Percentiles rank a stretch among this genome's conserved stretches.
Evolutionary conservation across 2,329 filamentous ascomycete species (phyloP).

Genomic region (Cordyceps sp.): DNA sequence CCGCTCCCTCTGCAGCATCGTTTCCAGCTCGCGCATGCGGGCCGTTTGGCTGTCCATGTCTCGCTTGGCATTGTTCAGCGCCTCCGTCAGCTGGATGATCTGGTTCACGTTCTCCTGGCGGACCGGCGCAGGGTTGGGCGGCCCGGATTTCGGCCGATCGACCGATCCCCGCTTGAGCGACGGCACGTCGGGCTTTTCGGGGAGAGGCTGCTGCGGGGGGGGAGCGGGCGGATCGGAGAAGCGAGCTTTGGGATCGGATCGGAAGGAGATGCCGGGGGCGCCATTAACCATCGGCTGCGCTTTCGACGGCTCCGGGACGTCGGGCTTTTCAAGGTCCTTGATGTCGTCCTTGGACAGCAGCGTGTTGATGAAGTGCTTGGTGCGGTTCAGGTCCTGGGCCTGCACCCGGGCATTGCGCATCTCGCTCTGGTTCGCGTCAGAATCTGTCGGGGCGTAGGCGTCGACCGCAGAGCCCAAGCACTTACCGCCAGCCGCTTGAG

Average conservation of each 20-base stretch:
- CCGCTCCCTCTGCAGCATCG: conserved; percentile 58
- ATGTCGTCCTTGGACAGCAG: conserved; percentile 57
- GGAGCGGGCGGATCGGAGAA: conserved; percentile 91
- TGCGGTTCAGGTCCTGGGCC: conserved; percentile 67
- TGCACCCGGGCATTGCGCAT: conserved; percentile 83
- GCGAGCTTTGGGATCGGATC: conserved; percentile 61
- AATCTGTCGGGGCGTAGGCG: too few species aligned
- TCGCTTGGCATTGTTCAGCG: conserved; percentile 65
- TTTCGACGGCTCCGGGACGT: conserved; percentile 30
- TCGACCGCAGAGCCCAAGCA: not conserved
- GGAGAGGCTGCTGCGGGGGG: conserved; percentile 80
- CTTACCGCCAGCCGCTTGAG: conserved; percentile 43
- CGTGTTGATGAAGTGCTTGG: conserved; percentile 63
- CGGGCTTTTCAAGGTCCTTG: conserved; percentile 38
- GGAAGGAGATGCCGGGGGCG: conserved; percentile 35
- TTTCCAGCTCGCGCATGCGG: conserved; percentile 66
- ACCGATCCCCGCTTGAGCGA: conserved; percentile 62
- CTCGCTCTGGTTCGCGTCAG: conserved; percentile 44
- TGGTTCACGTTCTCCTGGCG: conserved; percentile 49
- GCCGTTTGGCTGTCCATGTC: conserved; percentile 73
- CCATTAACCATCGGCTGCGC: conserved; percentile 30
- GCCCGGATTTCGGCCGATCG: conserved; percentile 49
- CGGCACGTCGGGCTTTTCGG: conserved; percentile 75
- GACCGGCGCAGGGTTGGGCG: conserved; percentile 37
- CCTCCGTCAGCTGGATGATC: conserved; percentile 71